These are phyloP conservation scores for Lachancea sp. DNA, from an alignment of 805 yeast genomes.

Conservation along the genomic window DNA sequence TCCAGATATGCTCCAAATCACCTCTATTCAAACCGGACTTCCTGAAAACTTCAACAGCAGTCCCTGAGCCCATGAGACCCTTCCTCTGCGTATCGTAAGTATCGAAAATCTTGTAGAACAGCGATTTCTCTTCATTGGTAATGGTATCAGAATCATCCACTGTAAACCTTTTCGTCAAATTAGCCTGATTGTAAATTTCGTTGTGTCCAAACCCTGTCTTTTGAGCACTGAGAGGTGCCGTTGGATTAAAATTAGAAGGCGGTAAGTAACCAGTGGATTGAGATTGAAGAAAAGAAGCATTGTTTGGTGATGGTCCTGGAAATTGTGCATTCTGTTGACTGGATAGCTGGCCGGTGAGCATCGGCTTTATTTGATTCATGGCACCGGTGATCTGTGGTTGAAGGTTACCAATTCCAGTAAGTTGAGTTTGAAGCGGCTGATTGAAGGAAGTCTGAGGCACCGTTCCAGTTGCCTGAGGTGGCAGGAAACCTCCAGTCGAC, in stretches of 20 bases:
- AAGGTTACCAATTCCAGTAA: constrained; percentile 20
- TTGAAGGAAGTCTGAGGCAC: constrained; percentile 32
- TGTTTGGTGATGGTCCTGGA: constrained; percentile 32
- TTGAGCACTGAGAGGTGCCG: constrained; percentile 36
- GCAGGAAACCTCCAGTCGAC: constrained; percentile 34
- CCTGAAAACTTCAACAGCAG: constrained; percentile 80
- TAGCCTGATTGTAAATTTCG: constrained; percentile 34
- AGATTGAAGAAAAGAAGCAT: constrained; percentile 37
- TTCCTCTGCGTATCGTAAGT: constrained; percentile 71
- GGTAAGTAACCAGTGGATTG: constrained; percentile 67
- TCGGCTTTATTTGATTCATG: constrained; percentile 12
- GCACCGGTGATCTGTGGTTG: constrained; percentile 38
- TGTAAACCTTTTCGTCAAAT: constrained; percentile 30
- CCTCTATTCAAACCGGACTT: constrained; percentile 83
- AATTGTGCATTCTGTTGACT: constrained; percentile 43
- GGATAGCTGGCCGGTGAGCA: constrained; percentile 32
- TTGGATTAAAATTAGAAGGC: constrained; percentile 35
- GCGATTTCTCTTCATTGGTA: constrained; percentile 77
- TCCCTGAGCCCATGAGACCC: constrained; percentile 72
- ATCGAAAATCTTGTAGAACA: constrained; percentile 79
- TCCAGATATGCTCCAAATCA: constrained; percentile 90
- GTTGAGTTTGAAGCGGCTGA: constrained; percentile 11
- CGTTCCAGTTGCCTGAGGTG: constrained; percentile 21
- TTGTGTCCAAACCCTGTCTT: constrained; percentile 43
- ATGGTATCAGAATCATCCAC: constrained; percentile 54